phyloP scores from a whole-genome alignment of 495 filamentous ascomycete species.

The Aspergillus biplanus region DNA sequence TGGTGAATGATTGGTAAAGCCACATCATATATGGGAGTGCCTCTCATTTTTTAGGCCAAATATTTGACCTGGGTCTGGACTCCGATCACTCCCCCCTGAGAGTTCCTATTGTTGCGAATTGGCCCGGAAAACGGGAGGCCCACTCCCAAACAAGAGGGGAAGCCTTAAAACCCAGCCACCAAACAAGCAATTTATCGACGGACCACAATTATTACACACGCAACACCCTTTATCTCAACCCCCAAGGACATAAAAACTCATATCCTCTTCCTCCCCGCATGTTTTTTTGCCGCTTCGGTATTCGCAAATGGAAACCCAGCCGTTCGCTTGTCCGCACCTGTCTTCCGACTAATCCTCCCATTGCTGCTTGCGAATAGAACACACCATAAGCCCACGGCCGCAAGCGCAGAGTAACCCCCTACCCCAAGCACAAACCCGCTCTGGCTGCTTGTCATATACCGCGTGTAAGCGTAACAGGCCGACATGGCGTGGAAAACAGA shows the following conservation, averaged over 20 bases:
- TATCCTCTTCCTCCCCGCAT: slow-evolving; percentile 38
- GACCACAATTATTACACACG: too few species aligned
- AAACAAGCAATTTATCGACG: too few species aligned
- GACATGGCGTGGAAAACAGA: slow-evolving; percentile 63
- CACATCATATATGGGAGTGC: too few species aligned
- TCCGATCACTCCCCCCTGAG: too few species aligned
- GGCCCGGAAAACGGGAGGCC: too few species aligned
- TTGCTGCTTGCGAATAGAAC: slow-evolving; percentile 70
- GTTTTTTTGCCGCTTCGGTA: slow-evolving; percentile 59
- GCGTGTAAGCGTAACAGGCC: slow-evolving; percentile 71
- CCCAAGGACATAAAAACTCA: not conserved
- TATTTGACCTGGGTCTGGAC: too few species aligned
- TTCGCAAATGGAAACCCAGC: slow-evolving; percentile 75
- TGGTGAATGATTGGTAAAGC: too few species aligned
- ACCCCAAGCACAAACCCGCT: slow-evolving; percentile 59
- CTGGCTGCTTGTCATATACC: slow-evolving; percentile 58
- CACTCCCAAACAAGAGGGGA: too few species aligned
- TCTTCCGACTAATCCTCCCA: slow-evolving; percentile 66
- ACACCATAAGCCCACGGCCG: slow-evolving; percentile 70
- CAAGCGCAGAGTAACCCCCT: slow-evolving; percentile 54
- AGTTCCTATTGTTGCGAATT: too few species aligned
- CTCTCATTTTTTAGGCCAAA: too few species aligned
- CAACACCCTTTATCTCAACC: not conserved
- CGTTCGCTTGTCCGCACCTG: slow-evolving; percentile 78
- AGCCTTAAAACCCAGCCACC: too few species aligned